phyloP scores from a whole-genome alignment of 2,329 filamentous ascomycete genomes.

The Paracoccidioides brasiliensis region DNA sequence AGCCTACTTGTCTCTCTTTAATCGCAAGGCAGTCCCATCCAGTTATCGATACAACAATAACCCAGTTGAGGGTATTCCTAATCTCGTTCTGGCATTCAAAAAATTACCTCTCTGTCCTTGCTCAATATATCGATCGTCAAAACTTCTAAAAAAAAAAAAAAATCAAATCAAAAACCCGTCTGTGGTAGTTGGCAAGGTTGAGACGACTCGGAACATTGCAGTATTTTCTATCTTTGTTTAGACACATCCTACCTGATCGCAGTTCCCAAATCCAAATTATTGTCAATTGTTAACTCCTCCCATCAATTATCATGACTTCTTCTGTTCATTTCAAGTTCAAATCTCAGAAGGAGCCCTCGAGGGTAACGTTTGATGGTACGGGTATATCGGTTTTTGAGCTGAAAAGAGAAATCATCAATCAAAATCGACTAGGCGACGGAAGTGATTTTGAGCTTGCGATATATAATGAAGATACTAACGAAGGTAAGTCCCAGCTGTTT shows the following conservation, averaged over 20 bases:
- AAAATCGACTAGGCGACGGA: constrained; percentile 86
- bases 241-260: constrained; percentile 3
- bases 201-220: background rate
- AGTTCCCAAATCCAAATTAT: constrained; percentile 11
- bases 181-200: background rate
- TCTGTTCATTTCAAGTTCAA: constrained; percentile 99
- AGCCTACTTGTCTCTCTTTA: background rate
- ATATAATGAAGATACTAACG: constrained; percentile 79
- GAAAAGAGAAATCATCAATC: constrained; percentile 95
- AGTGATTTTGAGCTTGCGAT: constrained; percentile 94
- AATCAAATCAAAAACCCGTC: background rate
- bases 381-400: constrained; percentile 97
- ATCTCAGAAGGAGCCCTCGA: constrained; percentile 87
- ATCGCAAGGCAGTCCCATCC: background rate
- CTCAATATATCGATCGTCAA: constrained; percentile 1
- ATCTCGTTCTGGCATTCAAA: background rate
- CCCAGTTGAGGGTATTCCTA: constrained; percentile 1
- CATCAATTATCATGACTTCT: constrained; percentile 58
- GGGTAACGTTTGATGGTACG: constrained; percentile 93
- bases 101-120: background rate
- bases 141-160: background rate
- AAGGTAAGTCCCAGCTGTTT: constrained; percentile 49
- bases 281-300: constrained; percentile 9
- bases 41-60: constrained; percentile 2
- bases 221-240: constrained; percentile 13